Evolutionary conservation across 1,139 yeast species (phyloP).

Genomic region (Pichia sp.): DNA sequence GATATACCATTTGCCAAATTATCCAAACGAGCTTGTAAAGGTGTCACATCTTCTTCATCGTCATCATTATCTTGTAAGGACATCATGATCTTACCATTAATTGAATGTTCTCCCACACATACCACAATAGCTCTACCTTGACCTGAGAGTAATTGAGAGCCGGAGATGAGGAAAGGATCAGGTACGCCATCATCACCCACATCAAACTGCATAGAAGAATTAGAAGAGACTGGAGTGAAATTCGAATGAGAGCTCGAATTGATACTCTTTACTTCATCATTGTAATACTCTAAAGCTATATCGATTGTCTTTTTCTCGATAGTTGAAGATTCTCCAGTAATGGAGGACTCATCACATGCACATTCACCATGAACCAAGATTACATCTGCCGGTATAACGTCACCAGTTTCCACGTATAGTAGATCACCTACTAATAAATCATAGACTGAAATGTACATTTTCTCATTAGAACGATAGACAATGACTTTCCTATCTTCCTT

Average conservation of each 20-base stretch:
- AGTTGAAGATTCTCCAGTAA: conserved; percentile 91
- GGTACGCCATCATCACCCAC: conserved; percentile 39
- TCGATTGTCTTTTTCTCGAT: conserved; percentile 57
- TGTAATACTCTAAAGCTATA: conserved; percentile 34
- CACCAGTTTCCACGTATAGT: conserved; percentile 83
- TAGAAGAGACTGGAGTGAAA: conserved; percentile 20
- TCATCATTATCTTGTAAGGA: conserved; percentile 59
- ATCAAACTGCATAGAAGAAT: conserved; percentile 34
- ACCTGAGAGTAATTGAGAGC: conserved; percentile 83
- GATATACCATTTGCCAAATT: conserved; percentile 89
- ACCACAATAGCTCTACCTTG: conserved; percentile 82
- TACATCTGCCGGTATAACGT: conserved; percentile 85
- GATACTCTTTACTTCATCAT: conserved; percentile 9
- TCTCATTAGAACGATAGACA: conserved; percentile 68
- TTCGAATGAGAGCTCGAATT: conserved; percentile 21
- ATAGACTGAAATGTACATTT: conserved; percentile 61
- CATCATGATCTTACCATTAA: conserved; percentile 87
- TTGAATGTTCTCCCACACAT: conserved; percentile 82
- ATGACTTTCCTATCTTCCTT: conserved; percentile 80
- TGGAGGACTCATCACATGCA: conserved; percentile 86
- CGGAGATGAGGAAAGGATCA: conserved; percentile 86
- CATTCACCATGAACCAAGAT: conserved; percentile 69
- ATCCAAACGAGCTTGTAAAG: conserved; percentile 78
- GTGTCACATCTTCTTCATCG: conserved; percentile 61
- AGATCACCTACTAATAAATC: conserved; percentile 85